phyloP scores from a whole-genome alignment of 169 alveolate species.

The Pseudocohnilembus persalinus region DNA sequence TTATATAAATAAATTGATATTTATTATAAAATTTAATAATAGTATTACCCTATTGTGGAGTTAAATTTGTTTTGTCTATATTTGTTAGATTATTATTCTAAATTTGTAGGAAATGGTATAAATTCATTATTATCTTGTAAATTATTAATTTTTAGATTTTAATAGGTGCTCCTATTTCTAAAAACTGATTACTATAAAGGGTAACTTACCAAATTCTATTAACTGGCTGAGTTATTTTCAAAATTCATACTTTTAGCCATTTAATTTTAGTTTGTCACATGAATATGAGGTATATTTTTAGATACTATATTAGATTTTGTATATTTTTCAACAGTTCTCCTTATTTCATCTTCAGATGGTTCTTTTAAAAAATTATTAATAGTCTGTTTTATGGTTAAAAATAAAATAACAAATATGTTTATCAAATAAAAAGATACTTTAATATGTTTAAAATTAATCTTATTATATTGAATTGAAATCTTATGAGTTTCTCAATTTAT shows the following conservation, averaged over 20 bases:
- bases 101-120: too few relatives aligned
- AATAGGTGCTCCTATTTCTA: not conserved
- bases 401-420: too few relatives aligned
- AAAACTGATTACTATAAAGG: too few relatives aligned
- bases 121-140: not conserved
- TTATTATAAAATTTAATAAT: too few relatives aligned
- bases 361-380: not conserved
- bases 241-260: too few relatives aligned
- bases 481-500: not conserved
- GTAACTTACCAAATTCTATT: not conserved
- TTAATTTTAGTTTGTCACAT: not conserved
- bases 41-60: too few relatives aligned
- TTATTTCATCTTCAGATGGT: not conserved
- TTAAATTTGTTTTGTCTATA: too few relatives aligned
- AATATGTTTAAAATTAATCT: too few relatives aligned
- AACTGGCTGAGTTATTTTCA: not conserved
- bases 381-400: not conserved
- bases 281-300: not conserved
- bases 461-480: not conserved
- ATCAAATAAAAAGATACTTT: too few relatives aligned
- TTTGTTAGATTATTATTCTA: too few relatives aligned
- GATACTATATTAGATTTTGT: not conserved
- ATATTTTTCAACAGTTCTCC: not conserved
- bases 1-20: too few relatives aligned
- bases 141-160: too few relatives aligned